Evolutionary conservation across 768 basidiomycete genomes (phyloP).

Genomic region (Lactarius akahatsu): DNA sequence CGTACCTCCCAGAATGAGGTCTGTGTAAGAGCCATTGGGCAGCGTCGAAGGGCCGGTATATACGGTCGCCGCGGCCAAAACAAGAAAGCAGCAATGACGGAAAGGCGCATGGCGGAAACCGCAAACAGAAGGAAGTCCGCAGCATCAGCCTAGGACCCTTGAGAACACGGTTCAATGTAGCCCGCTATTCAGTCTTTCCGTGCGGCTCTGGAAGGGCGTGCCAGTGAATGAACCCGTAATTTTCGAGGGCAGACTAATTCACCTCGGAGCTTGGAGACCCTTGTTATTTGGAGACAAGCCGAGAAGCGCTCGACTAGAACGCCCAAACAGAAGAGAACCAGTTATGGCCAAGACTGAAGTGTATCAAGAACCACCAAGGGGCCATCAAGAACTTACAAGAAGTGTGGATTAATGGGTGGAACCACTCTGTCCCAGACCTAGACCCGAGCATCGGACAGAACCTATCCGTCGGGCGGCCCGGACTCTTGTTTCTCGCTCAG

Average conservation of each 20-base stretch:
- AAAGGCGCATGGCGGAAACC: background rate
- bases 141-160: background rate
- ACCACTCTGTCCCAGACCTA: too few species aligned
- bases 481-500: too few species aligned
- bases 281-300: background rate
- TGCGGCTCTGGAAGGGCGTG: background rate
- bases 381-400: background rate
- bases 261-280: background rate
- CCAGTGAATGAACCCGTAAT: background rate
- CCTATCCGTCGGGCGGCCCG: too few species aligned
- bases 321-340: background rate
- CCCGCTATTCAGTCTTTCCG: background rate
- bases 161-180: background rate
- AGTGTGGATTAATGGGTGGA: too few species aligned
- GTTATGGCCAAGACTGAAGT: background rate
- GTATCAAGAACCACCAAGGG: background rate
- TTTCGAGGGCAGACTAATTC: background rate
- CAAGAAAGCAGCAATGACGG: background rate
- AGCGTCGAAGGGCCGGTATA: background rate
- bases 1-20: constrained; percentile 18
- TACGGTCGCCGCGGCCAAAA: background rate
- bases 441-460: too few species aligned
- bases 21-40: background rate
- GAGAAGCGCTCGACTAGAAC: background rate
- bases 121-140: background rate